A percentile compares a stretch with the other conserved stretches of the same genome.
Evolutionary conservation across 192 early-diverging fungal species (phyloP).

Genomic region (Dimargaris verticillata): DNA sequence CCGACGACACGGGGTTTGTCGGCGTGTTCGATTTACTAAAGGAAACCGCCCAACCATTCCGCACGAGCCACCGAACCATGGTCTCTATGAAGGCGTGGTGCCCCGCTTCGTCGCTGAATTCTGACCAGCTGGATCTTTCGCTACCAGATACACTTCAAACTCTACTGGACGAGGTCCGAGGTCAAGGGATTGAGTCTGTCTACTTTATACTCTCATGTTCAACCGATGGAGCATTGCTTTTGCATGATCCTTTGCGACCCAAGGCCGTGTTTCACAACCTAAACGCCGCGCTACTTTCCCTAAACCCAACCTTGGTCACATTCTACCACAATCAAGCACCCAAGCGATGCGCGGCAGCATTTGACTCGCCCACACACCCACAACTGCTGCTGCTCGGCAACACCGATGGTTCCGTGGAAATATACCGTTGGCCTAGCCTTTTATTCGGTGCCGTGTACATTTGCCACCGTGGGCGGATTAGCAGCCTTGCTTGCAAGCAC

Average conservation of each 20-base stretch:
- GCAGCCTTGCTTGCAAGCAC: not conserved
- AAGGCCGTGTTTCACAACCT: not conserved
- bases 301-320: not conserved
- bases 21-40: not conserved
- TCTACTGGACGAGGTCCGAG: not conserved
- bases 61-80: not conserved
- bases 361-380: not conserved
- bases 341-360: not conserved
- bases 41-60: not conserved
- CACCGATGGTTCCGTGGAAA: slow-evolving; percentile 7
- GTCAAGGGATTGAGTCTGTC: too few relatives aligned
- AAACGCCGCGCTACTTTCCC: too few relatives aligned
- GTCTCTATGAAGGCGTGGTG: slow-evolving; percentile 1
- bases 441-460: not conserved
- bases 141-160: not conserved
- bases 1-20: not conserved
- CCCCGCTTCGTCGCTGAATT: not conserved
- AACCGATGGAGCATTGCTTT: not conserved
- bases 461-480: slow-evolving; percentile 9
- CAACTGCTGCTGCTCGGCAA: not conserved
- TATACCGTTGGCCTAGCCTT: slow-evolving; percentile 1
- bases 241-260: not conserved
- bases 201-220: not conserved
- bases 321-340: not conserved
- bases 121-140: not conserved